These are phyloP conservation scores for Entamoeba invadens DNA, from an alignment of 208 protist genomes.

Conservation along the genomic window DNA sequence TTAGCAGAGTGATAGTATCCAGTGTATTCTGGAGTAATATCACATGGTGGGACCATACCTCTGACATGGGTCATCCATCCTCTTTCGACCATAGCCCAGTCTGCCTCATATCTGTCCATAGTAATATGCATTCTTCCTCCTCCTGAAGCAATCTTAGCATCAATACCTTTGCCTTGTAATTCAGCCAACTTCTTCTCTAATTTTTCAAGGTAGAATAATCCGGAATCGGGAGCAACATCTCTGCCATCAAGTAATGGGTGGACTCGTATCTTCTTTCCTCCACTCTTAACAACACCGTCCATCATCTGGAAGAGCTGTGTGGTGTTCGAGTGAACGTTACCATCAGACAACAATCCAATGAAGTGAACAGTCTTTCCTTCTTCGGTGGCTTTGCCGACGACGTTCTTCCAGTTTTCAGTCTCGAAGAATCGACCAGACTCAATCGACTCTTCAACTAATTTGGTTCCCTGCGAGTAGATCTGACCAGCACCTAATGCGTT, in stretches of 20 bases:
- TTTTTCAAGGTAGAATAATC: neutral
- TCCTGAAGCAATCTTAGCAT: neutral
- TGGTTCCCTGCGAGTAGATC: neutral
- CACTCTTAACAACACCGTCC: neutral
- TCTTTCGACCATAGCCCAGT: neutral
- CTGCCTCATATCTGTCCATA: slow-evolving; percentile 14
- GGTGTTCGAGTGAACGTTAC: slow-evolving; percentile 8
- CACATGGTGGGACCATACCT: neutral
- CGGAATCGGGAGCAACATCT: slow-evolving; percentile 7
- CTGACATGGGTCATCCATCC: neutral
- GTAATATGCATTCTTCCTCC: neutral
- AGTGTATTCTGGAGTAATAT: neutral
- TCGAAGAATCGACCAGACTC: neutral
- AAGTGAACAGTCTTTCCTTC: slow-evolving; percentile 7
- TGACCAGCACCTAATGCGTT: neutral
- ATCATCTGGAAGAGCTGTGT: slow-evolving; percentile 8
- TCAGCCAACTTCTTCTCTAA: neutral
- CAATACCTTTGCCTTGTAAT: neutral
- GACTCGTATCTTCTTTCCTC: slow-evolving; percentile 4
- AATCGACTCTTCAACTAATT: neutral
- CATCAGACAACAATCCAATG: slow-evolving; percentile 6
- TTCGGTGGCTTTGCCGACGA: neutral
- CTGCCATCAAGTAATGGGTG: slow-evolving; percentile 20
- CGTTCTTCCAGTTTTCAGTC: neutral
- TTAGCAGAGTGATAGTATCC: neutral